These are phyloP conservation scores for Leishmania tarentolae DNA, from an alignment of 208 protist species.

Conservation along the genomic window DNA sequence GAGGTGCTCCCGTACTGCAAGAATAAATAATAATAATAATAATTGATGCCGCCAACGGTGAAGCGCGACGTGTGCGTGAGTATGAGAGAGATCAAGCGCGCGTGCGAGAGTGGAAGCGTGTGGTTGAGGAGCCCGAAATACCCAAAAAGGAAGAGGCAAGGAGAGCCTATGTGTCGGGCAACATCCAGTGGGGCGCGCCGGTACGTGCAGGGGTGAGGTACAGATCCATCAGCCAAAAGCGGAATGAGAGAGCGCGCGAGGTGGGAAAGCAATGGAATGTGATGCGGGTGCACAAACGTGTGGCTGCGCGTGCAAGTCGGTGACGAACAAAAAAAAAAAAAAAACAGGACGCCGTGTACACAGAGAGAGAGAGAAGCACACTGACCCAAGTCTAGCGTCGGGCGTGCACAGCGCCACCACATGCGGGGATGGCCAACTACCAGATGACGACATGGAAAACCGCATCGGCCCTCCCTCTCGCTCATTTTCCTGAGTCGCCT, in stretches of 20 bases:
- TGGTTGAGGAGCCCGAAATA: not conserved
- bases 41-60: not conserved
- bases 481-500: not conserved
- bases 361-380: not conserved
- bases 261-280: not conserved
- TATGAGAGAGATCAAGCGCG: not conserved
- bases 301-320: not conserved
- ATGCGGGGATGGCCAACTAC: not conserved
- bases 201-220: not conserved
- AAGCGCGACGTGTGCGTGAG: not conserved
- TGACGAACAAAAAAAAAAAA: too few species aligned
- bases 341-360: not conserved
- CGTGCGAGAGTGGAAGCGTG: not conserved
- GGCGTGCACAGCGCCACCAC: not conserved
- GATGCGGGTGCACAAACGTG: not conserved
- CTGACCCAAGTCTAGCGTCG: not conserved
- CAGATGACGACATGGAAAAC: too few species aligned
- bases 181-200: not conserved
- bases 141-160: not conserved
- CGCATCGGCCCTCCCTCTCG: not conserved
- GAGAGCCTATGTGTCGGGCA: not conserved
- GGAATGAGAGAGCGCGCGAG: not conserved
- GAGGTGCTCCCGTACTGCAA: not conserved
- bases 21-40: not conserved
- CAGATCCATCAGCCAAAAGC: not conserved